phyloP scores from a whole-genome alignment of 768 basidiomycete genomes.

The Boletus tylopilopsis region DNA sequence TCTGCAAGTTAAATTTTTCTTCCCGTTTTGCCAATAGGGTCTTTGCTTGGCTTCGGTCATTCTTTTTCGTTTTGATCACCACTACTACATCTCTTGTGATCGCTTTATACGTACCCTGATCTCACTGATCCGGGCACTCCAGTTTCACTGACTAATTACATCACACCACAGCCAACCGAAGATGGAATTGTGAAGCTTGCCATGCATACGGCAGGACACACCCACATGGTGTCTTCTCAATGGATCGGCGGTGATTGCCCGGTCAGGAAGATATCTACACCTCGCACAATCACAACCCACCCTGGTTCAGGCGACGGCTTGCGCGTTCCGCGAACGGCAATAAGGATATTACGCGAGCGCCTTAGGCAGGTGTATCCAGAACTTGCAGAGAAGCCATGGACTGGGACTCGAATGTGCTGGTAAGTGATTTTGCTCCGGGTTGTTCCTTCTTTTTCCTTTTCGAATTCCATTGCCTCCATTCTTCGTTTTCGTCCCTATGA shows the following conservation, averaged over 20 bases:
- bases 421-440: conserved; percentile 31
- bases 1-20: no score
- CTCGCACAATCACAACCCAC: conserved; percentile 68
- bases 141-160: neutral
- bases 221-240: conserved; percentile 29
- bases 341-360: conserved; percentile 47
- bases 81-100: no score
- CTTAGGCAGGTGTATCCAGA: conserved; percentile 69
- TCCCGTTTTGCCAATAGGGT: no score
- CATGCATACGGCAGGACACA: conserved; percentile 74
- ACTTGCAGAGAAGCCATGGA: conserved; percentile 69
- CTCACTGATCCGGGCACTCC: neutral
- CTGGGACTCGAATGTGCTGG: conserved; percentile 84
- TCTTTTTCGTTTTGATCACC: no score
- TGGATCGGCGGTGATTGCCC: conserved; percentile 7
- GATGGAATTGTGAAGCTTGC: conserved; percentile 74
- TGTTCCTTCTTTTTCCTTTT: neutral
- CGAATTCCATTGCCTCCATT: neutral
- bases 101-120: no score
- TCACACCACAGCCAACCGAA: conserved; percentile 54
- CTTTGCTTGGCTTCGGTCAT: no score
- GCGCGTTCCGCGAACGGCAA: conserved; percentile 58
- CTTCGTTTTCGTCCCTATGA: neutral
- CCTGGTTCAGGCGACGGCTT: conserved; percentile 47
- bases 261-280: conserved; percentile 55